Conservation (phyloP, 495 filamentous ascomycete genomes). For the Neohortaea acidophila region DNA sequence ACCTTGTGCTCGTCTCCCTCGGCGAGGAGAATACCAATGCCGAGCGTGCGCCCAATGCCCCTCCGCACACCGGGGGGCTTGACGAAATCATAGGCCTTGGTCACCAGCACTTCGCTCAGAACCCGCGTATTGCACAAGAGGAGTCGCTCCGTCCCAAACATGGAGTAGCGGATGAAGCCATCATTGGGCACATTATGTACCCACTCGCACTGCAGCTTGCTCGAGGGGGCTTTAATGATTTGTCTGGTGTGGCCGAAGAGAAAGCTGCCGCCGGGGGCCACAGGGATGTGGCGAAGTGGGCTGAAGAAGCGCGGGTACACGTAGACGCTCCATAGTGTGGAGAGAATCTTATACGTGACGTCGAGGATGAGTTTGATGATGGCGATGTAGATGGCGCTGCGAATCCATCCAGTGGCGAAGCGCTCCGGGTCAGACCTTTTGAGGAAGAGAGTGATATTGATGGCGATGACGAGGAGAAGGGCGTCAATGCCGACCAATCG, state of each 20-base stretch:
- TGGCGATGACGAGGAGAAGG: too few relatives aligned
- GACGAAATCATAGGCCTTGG: conserved; percentile 62
- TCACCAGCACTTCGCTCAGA: conserved; percentile 41
- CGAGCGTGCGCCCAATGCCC: conserved; percentile 49
- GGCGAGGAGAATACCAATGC: conserved; percentile 61
- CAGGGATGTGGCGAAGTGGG: conserved; percentile 32
- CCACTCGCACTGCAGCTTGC: conserved; percentile 51
- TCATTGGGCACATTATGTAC: conserved; percentile 63
- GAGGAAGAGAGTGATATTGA: too few relatives aligned
- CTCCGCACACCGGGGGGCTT: conserved; percentile 48
- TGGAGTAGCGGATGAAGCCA: conserved; percentile 60
- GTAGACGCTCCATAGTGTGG: conserved; percentile 18
- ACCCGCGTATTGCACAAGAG: conserved; percentile 49
- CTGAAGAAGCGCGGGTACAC: conserved; percentile 55
- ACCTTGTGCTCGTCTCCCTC: conserved; percentile 77
- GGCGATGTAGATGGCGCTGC: too few relatives aligned
- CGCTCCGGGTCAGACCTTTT: too few relatives aligned
- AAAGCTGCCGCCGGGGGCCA: conserved; percentile 27
- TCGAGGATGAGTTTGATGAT: too few relatives aligned
- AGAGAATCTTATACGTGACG: too few relatives aligned
- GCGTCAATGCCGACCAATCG: too few relatives aligned
- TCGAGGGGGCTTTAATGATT: conserved; percentile 44
- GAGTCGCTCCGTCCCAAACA: conserved; percentile 58
- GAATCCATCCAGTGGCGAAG: too few relatives aligned
- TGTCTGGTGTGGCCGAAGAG: conserved; percentile 40